Conservation (phyloP, 2,329 filamentous ascomycete genomes). For the Phialemoniopsis sp. region DNA sequence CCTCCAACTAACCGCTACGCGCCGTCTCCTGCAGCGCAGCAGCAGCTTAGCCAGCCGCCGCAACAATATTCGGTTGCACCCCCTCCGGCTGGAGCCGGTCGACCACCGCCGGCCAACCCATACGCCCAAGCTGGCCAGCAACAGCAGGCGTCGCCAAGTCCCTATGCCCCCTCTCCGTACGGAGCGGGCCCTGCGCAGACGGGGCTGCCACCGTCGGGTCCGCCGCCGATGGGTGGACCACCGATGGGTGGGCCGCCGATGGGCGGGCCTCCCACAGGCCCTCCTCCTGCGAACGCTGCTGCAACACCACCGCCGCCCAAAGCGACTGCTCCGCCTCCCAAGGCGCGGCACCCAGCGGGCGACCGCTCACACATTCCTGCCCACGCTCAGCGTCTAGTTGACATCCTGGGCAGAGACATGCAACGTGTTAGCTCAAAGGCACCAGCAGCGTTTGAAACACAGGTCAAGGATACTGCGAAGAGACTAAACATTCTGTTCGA, state of each 20-base stretch:
- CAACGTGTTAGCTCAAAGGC: slow-evolving; percentile 83
- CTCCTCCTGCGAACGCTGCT: slow-evolving; percentile 20
- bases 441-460: slow-evolving; percentile 78
- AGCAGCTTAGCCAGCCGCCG: slow-evolving; percentile 37
- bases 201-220: slow-evolving; percentile 30
- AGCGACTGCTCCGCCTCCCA: slow-evolving; percentile 44
- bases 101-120: slow-evolving; percentile 41
- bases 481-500: slow-evolving; percentile 92
- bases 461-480: slow-evolving; percentile 93
- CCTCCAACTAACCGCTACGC: slow-evolving; percentile 76
- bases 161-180: slow-evolving; percentile 59
- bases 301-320: slow-evolving; percentile 43
- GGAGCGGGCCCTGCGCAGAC: slow-evolving; percentile 32
- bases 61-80: slow-evolving; percentile 29
- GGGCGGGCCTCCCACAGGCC: slow-evolving; percentile 9
- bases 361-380: slow-evolving; percentile 87
- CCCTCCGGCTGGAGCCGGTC: slow-evolving; percentile 37
- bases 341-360: slow-evolving; percentile 70
- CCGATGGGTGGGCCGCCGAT: slow-evolving; percentile 18
- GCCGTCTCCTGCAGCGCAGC: slow-evolving; percentile 57
- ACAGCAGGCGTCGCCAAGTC: slow-evolving; percentile 22
- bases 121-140: slow-evolving; percentile 37
- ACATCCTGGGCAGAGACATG: slow-evolving; percentile 80
- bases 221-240: slow-evolving; percentile 33
- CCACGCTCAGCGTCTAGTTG: slow-evolving; percentile 71